phyloP scores from a whole-genome alignment of 129 eudicot species.

The Sambucus nigra region DNA sequence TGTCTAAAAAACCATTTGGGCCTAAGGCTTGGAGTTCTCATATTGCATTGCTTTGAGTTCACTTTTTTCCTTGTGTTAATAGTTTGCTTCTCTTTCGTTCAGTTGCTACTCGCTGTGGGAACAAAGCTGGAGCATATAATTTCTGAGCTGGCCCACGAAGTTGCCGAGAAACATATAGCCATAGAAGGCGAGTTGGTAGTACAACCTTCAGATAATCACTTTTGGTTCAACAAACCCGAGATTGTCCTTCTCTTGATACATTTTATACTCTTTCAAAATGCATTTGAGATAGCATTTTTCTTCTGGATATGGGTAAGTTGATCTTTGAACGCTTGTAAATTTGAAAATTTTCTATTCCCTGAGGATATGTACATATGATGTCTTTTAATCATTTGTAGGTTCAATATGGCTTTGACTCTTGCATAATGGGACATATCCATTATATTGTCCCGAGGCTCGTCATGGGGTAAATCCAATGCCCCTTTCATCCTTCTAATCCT shows the following conservation, averaged over 20 bases:
- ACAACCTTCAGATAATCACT: conserved; percentile 79
- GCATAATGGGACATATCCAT: conserved; percentile 78
- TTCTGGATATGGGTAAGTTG: conserved; percentile 79
- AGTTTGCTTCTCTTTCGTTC: conserved; percentile 2
- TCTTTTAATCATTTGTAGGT: conserved; percentile 26
- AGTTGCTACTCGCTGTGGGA: conserved; percentile 89
- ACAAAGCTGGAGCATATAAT: conserved; percentile 91
- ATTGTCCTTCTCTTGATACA: conserved; percentile 67
- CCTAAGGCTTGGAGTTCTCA: too few relatives aligned
- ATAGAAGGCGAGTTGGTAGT: conserved; percentile 80
- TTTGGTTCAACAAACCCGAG: conserved; percentile 76
- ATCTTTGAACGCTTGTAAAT: not conserved
- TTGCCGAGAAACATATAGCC: conserved; percentile 84
- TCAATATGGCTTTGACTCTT: conserved; percentile 75
- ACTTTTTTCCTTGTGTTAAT: not conserved
- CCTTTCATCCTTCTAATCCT: not conserved
- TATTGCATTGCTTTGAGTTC: too few relatives aligned
- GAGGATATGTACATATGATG: not conserved
- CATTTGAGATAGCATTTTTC: conserved; percentile 92
- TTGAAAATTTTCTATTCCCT: not conserved
- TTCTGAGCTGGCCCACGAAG: conserved; percentile 71
- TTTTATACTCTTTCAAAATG: conserved; percentile 91
- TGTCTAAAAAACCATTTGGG: too few relatives aligned
- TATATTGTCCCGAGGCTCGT: conserved; percentile 74
- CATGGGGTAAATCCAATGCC: conserved; percentile 49